These are phyloP conservation scores for Neltuma alba DNA, from an alignment of 306 rosid species.

Conservation along the genomic window DNA sequence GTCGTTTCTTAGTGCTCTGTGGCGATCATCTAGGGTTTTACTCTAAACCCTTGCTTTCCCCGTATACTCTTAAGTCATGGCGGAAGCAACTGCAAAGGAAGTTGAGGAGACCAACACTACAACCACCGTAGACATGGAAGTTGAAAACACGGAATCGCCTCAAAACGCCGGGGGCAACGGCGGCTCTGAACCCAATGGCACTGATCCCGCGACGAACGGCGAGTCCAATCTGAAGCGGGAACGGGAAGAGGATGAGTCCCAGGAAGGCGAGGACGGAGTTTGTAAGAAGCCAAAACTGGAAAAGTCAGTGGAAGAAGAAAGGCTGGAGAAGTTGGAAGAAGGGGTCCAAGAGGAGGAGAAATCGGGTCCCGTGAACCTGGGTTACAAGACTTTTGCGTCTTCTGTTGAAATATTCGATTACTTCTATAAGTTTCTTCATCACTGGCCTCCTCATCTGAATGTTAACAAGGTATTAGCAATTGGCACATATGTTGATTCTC, in stretches of 20 bases:
- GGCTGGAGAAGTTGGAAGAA: slow-evolving; percentile 49
- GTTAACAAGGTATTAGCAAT: slow-evolving; percentile 65
- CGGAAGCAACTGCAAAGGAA: slow-evolving; percentile 38
- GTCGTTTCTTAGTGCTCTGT: not conserved
- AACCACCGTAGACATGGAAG: slow-evolving; percentile 41
- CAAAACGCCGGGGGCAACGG: not conserved
- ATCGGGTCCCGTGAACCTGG: slow-evolving; percentile 42
- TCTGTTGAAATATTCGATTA: slow-evolving; percentile 72
- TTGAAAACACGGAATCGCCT: slow-evolving; percentile 29
- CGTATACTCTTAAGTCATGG: slow-evolving; percentile 26
- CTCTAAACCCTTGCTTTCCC: not conserved
- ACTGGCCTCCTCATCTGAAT: slow-evolving; percentile 78
- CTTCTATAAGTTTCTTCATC: slow-evolving; percentile 66
- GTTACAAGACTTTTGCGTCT: slow-evolving; percentile 59
- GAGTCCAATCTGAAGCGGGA: slow-evolving; percentile 33
- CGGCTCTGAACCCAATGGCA: not conserved
- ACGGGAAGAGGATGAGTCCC: slow-evolving; percentile 37
- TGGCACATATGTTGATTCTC: not conserved
- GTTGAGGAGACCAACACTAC: slow-evolving; percentile 25
- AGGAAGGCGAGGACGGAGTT: slow-evolving; percentile 22
- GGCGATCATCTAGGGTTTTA: slow-evolving; percentile 42
- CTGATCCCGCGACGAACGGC: not conserved
- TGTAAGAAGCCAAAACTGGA: slow-evolving; percentile 46
- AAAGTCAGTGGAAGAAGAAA: slow-evolving; percentile 44
- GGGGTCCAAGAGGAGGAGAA: not conserved